Base-by-base conservation (phyloP, 352 stramenopile species). In the Thraustochytrium striatum region DNA sequence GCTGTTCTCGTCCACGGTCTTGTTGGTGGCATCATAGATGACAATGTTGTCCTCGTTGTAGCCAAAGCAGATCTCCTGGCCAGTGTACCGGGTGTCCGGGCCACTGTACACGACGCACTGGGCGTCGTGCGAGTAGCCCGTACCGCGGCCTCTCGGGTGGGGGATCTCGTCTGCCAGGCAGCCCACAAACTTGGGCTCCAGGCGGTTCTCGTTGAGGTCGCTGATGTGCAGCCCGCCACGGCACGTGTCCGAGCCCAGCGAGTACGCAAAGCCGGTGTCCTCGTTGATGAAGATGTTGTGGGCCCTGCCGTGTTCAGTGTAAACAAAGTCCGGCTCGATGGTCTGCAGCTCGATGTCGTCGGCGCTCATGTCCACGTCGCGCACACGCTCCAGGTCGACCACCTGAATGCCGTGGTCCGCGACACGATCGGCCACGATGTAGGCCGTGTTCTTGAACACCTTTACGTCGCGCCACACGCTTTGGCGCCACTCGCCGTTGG, bases 231-330 rank as follows among this genome's bases (percentile, higher is more conserved):
- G 36, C 36, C 82, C 2, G n/a, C n/a, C n/a, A n/a, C n/a, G n/a
- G n/a, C n/a, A n/a, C n/a, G n/a, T n/a, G n/a, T n/a, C n/a, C n/a
- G n/a, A 72, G 43, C 61, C 72, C 30, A 82, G 61, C 19, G 30
- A 21, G 36, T 68, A 68, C 2, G 57, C 61, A 70, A 72, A 69
- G 32, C 3, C 78, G 5, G 53, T 69, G 0, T 35, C 81, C n/a
- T 81, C 50, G 73, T 85, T 72, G n/a, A 84, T 78, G 16, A n/a
- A n/a, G 36, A 85, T 78, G 33, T 83, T 85, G 57, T 85, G 82
- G 2, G 82, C 36, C 5, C 52, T 78, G 9, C 61, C 57, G 21
- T 83, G 39, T 41, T 13, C 38, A 36, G n/a, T 1, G 53, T 9
- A 78, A 33, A n/a, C n/a, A 3, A 30, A 72, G 35, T 52, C 58